Evolutionary conservation across 2,329 filamentous ascomycete species (phyloP), one percentile per base, ranked within the genome.

Genomic region (Colletotrichum navitas): DNA sequence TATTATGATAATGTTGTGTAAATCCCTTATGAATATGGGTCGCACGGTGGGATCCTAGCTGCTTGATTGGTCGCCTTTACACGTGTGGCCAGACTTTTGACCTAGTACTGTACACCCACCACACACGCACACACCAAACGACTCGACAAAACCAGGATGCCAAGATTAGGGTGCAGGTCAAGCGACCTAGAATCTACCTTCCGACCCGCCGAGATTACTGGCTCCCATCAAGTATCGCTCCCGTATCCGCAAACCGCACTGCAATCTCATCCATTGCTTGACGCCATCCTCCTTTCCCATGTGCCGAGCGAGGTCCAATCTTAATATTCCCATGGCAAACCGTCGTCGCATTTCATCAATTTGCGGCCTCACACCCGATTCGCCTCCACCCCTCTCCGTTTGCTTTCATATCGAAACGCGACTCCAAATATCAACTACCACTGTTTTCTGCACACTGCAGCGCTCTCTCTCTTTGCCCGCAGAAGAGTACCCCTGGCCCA

Each of bases 261-360:
- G 55, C 64, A 68, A 71, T 71, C 64, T 52, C 55, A 29, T 41
- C 34, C 18, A 12, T 39, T n/a, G 21, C 49, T 55, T 45, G 45
- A 59, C 41, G 8, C 21, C 21, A 45, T 45, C 45, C 59, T 39
- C 63, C 63, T 36, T 68, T 41, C 56, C 52, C 45, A 68, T 63
- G 68, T 71, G 64, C 68, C 63, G 39, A 41, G 39, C 59, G 62
- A 59, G 34, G 64, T 59, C 64, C 65, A 71, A 68, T 71, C 45
- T 71, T 63, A 55, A 54, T 63, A 59, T 34, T 52, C 58, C 45
- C 58, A 36, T 52, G 51, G 39, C 49, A 49, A 58, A 54, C 66
- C 60, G 51, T 8, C 18, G 41, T 54, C 59, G 63, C 21, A 54
- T 41, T 59, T 64, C 65, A 55, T 68, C 32, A 69, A 69, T 56